Evolutionary conservation across 1,284 basidiomycete genomes (phyloP).

Genomic region (Trametes hirsuta): DNA sequence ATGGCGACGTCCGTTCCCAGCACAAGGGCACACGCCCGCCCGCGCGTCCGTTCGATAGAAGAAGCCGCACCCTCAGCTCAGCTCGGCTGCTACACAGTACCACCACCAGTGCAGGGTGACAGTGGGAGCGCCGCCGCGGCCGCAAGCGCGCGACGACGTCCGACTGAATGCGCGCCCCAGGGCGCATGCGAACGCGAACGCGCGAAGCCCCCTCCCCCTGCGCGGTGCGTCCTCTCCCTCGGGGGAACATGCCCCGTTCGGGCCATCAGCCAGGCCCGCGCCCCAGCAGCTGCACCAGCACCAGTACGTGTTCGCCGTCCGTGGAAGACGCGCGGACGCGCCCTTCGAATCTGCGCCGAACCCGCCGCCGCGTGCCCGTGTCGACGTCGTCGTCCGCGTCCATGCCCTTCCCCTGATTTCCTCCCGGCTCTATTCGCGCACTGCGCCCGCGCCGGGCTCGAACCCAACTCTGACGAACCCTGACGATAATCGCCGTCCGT

Average conservation of each 20-base stretch:
- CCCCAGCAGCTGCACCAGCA: neutral
- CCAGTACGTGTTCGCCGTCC: conserved; percentile 1
- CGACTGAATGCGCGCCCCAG: neutral
- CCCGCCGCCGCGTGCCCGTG: neutral
- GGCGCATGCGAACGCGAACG: conserved; percentile 1
- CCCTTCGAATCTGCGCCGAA: neutral
- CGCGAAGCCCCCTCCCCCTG: neutral
- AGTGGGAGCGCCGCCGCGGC: too few species aligned
- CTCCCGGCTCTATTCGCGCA: conserved; percentile 4
- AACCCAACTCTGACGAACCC: neutral
- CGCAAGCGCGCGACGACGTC: too few species aligned
- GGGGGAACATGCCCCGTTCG: neutral
- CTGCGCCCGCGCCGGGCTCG: neutral
- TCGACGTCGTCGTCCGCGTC: too few species aligned
- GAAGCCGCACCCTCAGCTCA: neutral
- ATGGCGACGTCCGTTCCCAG: neutral
- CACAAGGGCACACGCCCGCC: neutral
- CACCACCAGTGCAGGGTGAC: too few species aligned
- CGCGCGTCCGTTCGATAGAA: conserved; percentile 4
- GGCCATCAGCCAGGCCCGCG: neutral
- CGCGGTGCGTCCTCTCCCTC: conserved; percentile 5
- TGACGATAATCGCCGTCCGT: neutral
- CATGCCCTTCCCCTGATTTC: conserved; percentile 1
- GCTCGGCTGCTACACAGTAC: neutral
- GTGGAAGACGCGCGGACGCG: neutral